Conservation (phyloP, 1,284 basidiomycete genomes). For the Irpex sp. region DNA sequence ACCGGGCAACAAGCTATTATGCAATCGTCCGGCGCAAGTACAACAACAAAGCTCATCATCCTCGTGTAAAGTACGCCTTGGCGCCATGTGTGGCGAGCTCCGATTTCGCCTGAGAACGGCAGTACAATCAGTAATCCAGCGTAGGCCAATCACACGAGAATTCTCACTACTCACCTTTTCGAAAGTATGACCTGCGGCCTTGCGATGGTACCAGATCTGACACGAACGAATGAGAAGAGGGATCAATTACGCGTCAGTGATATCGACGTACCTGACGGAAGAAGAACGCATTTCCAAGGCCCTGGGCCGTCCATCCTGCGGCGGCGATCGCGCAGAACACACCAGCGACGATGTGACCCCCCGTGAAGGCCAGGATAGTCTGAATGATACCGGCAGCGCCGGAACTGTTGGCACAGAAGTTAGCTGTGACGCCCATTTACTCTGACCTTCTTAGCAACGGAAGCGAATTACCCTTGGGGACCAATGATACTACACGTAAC, state of each 20-base stretch:
- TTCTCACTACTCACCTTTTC: slow-evolving; percentile 56
- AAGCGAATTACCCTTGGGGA: slow-evolving; percentile 43
- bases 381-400: slow-evolving; percentile 96
- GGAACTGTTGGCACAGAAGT: slow-evolving; percentile 47
- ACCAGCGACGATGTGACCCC: slow-evolving; percentile 64
- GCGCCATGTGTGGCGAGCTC: slow-evolving; percentile 86
- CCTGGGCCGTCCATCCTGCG: slow-evolving; percentile 86
- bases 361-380: slow-evolving; percentile 77
- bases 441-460: not conserved
- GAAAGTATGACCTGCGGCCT: slow-evolving; percentile 77
- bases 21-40: not conserved
- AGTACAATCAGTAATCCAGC: slow-evolving; percentile 10
- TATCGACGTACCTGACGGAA: slow-evolving; percentile 62
- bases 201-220: slow-evolving; percentile 85
- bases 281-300: slow-evolving; percentile 78
- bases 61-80: slow-evolving; percentile 82
- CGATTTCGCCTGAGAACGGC: slow-evolving; percentile 63
- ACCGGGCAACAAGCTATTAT: slow-evolving; percentile 3
- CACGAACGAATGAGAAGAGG: not conserved
- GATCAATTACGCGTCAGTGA: not conserved
- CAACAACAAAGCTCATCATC: slow-evolving; percentile 34
- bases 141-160: not conserved
- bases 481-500: slow-evolving; percentile 71
- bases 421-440: not conserved
- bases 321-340: slow-evolving; percentile 80